Evolutionary conservation across 768 basidiomycete species (phyloP), one percentile per base, ranked within the genome.

Genomic region (Trametes meyenii): DNA sequence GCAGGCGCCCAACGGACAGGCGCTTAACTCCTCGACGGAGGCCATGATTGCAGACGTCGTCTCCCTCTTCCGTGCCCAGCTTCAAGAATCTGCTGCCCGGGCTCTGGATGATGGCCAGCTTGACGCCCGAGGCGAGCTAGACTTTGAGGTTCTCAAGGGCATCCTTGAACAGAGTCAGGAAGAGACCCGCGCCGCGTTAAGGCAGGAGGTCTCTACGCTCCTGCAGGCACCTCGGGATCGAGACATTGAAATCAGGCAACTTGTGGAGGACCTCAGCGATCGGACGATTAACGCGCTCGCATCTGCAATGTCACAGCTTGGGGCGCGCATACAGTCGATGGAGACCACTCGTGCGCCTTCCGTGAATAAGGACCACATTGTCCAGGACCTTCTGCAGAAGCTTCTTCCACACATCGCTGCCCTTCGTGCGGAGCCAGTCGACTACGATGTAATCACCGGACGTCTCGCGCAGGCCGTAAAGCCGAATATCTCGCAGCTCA

Each of bases 401-500:
- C 74, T 93, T 39, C 72, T 78, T 6, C 91, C 92, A 0, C 78
- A 84, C 54, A 74, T 94, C n/a, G 73, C 77, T 3, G 78, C 86
- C 0, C 70, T 88, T 21, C 86, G 83, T 26, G 77, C 82, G 26
- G 90, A 90, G 55, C 78, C 85, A 13, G 79, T 94, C 50, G 91
- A 94, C 69, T 91, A 94, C 67, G 89, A 92, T 38, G 79, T 81
- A 65, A 76, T 94, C 60, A 94, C 92, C 2, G 79, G 77, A 46
- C 85, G 85, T 67, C 83, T 94, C 16, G 82, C 88, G 23, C 89
- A 94, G 72, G 89, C 92, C 0, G 92, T 94, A 69, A 93, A 94
- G 67, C 92, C 92, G 7, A 89, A 93, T 65, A 92, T 94, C 24
- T 85, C 90, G 1, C 91, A 94, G 66, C 85, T 94, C 61, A 94